Conservation (phyloP, 805 yeast species). For the Ogataea salicorniae region DNA sequence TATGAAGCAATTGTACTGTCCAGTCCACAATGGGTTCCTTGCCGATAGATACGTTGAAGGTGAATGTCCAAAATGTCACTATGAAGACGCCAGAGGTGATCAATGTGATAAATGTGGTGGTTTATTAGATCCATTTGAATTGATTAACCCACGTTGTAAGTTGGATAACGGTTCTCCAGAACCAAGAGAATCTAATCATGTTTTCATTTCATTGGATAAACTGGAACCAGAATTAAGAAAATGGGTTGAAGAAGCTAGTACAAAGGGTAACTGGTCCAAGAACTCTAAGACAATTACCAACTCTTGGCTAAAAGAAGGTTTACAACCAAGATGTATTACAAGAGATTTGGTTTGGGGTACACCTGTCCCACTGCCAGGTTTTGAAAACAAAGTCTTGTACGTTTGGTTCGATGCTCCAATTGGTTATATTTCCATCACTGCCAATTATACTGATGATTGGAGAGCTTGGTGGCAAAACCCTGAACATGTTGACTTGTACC, state of each 20-base stretch:
- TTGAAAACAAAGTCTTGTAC: constrained; percentile 83
- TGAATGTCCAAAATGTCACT: constrained; percentile 89
- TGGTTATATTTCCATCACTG: constrained; percentile 95
- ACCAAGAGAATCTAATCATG: constrained; percentile 76
- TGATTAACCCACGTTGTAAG: constrained; percentile 93
- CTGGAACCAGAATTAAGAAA: constrained; percentile 67
- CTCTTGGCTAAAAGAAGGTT: constrained; percentile 91
- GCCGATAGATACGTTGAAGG: constrained; percentile 99
- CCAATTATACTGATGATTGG: constrained; percentile 83
- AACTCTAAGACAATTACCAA: constrained; percentile 85
- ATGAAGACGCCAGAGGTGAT: constrained; percentile 98
- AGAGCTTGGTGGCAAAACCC: constrained; percentile 92
- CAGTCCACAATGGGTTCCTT: constrained; percentile 80
- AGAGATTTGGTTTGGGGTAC: constrained; percentile 98
- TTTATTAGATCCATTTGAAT: constrained; percentile 85
- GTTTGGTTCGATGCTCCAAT: constrained; percentile 99
- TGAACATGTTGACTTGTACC: constrained; percentile 82
- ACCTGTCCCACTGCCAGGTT: constrained; percentile 89
- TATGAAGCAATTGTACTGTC: constrained; percentile 88
- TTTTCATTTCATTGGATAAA: constrained; percentile 78
- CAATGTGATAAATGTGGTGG: constrained; percentile 97
- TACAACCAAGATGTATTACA: constrained; percentile 91
- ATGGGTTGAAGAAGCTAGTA: constrained; percentile 69
- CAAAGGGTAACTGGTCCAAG: constrained; percentile 83
- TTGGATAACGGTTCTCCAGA: constrained; percentile 80